These are phyloP conservation scores for Trichoderma harzianum DNA, from an alignment of 2,329 filamentous ascomycete species.

Conservation along the genomic window DNA sequence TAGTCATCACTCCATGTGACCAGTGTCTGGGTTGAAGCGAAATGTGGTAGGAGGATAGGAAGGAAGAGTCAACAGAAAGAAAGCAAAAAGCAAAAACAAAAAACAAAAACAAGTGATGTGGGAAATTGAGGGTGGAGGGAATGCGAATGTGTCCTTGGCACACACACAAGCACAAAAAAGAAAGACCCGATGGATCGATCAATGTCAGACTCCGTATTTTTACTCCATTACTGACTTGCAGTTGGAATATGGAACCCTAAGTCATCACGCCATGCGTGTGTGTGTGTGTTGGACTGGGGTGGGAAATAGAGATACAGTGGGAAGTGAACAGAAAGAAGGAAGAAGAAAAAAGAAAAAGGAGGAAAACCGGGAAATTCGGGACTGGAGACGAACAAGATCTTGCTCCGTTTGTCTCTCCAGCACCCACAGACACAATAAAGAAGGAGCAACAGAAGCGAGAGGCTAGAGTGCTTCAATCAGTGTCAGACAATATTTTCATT, in stretches of 20 bases:
- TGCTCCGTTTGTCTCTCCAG: background rate
- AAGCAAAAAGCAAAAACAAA: background rate
- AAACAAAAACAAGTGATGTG: background rate
- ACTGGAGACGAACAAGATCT: background rate
- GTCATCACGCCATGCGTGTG: background rate
- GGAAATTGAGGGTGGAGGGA: no score
- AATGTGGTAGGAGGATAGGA: no score
- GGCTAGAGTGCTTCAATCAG: background rate
- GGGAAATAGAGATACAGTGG: background rate
- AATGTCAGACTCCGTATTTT: background rate
- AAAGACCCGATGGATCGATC: background rate
- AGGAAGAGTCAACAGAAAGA: background rate
- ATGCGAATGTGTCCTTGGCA: background rate
- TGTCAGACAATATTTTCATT: background rate
- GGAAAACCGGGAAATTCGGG: background rate
- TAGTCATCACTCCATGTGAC: background rate
- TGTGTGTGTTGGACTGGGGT: background rate
- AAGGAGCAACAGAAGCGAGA: background rate
- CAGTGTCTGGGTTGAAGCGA: background rate
- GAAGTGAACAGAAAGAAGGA: background rate
- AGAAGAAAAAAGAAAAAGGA: background rate
- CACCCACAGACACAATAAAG: background rate
- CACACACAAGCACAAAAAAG: background rate
- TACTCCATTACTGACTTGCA: background rate
- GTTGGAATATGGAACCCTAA: background rate